These are phyloP conservation scores for Triangularia setosa DNA, from an alignment of 2,329 filamentous ascomycete genomes.

Conservation along the genomic window DNA sequence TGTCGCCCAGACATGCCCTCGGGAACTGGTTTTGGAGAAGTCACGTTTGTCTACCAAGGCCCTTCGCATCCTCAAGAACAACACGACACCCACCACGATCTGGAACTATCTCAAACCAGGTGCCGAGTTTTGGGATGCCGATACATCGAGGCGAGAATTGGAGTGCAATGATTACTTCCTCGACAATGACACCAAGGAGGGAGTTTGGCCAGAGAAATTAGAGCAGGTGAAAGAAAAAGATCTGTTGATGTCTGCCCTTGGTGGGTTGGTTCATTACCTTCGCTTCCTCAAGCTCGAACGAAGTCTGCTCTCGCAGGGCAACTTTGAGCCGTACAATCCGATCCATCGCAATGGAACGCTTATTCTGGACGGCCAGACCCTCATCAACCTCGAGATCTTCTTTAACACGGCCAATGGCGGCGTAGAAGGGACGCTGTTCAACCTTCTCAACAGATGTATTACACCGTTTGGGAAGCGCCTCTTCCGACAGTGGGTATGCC, in stretches of 20 bases:
- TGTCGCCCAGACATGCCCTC: conserved; percentile 84
- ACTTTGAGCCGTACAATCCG: conserved; percentile 87
- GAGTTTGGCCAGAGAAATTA: conserved; percentile 72
- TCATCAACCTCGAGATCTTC: conserved; percentile 98
- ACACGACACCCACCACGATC: conserved; percentile 84
- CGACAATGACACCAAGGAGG: conserved; percentile 51
- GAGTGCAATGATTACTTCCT: conserved; percentile 76
- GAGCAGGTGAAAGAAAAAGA: conserved; percentile 72
- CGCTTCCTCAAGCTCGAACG: conserved; percentile 82
- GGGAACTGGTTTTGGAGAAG: conserved; percentile 87
- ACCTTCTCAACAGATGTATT: conserved; percentile 86
- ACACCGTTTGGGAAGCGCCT: conserved; percentile 96
- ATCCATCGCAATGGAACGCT: conserved; percentile 87
- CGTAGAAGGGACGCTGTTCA: conserved; percentile 80
- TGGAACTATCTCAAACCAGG: conserved; percentile 90
- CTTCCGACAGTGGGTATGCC: conserved; percentile 95
- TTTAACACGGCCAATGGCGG: conserved; percentile 87
- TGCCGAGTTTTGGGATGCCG: conserved; percentile 87
- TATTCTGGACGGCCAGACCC: conserved; percentile 88
- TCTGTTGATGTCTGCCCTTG: conserved; percentile 82
- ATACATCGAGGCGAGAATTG: conserved; percentile 77
- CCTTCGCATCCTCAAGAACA: conserved; percentile 91
- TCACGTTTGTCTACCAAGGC: conserved; percentile 82
- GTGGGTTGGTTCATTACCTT: conserved; percentile 84
- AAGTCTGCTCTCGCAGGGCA: conserved; percentile 81